Conservation (phyloP, 2,329 filamentous ascomycete genomes). For the Bimuria novae-zelandiae region DNA sequence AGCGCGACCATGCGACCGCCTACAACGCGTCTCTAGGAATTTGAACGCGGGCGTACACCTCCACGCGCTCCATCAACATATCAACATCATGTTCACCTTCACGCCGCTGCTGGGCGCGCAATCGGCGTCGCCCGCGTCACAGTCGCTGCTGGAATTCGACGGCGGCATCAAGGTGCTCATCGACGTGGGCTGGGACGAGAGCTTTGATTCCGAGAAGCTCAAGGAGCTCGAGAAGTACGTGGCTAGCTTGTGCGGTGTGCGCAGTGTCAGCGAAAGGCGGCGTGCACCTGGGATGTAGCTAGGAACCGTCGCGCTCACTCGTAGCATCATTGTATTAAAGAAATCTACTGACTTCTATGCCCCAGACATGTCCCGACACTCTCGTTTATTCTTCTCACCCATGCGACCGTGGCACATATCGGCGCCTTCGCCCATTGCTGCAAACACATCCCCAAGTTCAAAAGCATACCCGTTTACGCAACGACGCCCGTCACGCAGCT, state of each 20-base stretch:
- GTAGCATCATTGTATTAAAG: conserved; percentile 1
- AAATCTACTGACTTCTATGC: conserved; percentile 10
- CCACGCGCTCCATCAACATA: not conserved
- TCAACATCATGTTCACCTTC: conserved; percentile 83
- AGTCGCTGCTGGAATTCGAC: conserved; percentile 96
- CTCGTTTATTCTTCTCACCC: conserved; percentile 91
- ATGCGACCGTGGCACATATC: conserved; percentile 88
- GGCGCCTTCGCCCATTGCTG: conserved; percentile 96
- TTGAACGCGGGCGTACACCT: not conserved
- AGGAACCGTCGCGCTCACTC: conserved; percentile 1
- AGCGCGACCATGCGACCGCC: not conserved
- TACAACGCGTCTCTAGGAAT: not conserved
- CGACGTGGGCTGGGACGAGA: conserved; percentile 94
- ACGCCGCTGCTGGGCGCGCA: conserved; percentile 90
- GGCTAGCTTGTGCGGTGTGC: not conserved
- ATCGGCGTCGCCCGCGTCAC: conserved; percentile 81
- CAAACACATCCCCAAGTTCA: conserved; percentile 92
- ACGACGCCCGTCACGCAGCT: conserved; percentile 92
- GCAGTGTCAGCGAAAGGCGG: no score
- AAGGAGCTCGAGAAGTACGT: conserved; percentile 84
- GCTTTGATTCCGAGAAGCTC: conserved; percentile 80
- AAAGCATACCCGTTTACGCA: conserved; percentile 90
- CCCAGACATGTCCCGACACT: conserved; percentile 84
- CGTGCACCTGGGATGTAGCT: no score
- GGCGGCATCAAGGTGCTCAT: conserved; percentile 94